Percentiles rank a stretch among this genome's conserved stretches.
These are phyloP conservation scores for Sporothrix euskadiensis DNA, from an alignment of 2,329 filamentous ascomycete species.

Conservation along the genomic window DNA sequence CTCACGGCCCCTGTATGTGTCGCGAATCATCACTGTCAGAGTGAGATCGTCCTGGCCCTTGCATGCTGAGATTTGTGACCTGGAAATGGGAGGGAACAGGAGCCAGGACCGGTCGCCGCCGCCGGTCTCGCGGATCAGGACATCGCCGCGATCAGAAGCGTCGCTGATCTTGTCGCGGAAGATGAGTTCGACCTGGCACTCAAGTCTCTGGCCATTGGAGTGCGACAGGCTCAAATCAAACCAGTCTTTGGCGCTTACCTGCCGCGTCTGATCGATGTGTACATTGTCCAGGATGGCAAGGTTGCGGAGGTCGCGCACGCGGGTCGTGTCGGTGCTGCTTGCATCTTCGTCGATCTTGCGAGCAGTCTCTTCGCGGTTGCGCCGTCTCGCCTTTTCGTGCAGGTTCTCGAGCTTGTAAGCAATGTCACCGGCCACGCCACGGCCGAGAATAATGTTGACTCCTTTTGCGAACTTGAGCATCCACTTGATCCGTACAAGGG, in stretches of 20 bases:
- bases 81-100: conserved; percentile 84
- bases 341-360: conserved; percentile 82
- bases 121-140: conserved; percentile 92
- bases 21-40: conserved; percentile 81
- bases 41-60: conserved; percentile 69
- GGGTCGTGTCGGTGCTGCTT: conserved; percentile 75
- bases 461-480: conserved; percentile 79
- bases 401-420: conserved; percentile 67
- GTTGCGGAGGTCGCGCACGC: conserved; percentile 76
- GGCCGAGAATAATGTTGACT: conserved; percentile 58
- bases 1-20: conserved; percentile 56
- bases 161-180: conserved; percentile 76
- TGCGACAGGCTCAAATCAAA: conserved; percentile 85
- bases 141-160: conserved; percentile 69
- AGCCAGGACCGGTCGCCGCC: conserved; percentile 70
- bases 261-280: conserved; percentile 71
- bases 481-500: conserved; percentile 83
- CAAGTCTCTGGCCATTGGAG: conserved; percentile 85
- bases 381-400: conserved; percentile 72
- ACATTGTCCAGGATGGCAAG: conserved; percentile 70
- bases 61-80: conserved; percentile 73
- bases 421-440: conserved; percentile 58
- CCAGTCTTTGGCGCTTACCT: conserved; percentile 85
- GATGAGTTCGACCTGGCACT: conserved; percentile 84
- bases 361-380: conserved; percentile 65